A percentile compares a stretch with the other conserved stretches of the same genome.
These are phyloP conservation scores for Suillus brevipes DNA, from an alignment of 768 basidiomycete genomes.

Conservation along the genomic window DNA sequence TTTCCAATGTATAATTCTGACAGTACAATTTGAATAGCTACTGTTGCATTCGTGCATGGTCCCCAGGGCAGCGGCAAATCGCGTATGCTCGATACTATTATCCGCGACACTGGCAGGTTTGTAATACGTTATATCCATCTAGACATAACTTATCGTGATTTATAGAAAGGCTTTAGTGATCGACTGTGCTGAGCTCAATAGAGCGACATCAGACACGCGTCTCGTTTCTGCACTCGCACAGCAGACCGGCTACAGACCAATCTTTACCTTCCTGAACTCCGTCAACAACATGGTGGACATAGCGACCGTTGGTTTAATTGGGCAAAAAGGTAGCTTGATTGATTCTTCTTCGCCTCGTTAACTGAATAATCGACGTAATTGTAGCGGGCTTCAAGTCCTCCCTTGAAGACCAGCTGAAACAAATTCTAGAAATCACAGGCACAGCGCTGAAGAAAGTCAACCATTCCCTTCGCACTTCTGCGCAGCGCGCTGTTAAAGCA, in stretches of 20 bases:
- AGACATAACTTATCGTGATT: slow-evolving; percentile 1
- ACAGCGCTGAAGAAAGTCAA: slow-evolving; percentile 67
- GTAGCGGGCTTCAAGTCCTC: slow-evolving; percentile 82
- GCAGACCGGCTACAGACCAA: slow-evolving; percentile 88
- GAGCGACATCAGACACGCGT: slow-evolving; percentile 65
- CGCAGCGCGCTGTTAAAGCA: slow-evolving; percentile 39
- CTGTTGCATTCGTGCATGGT: slow-evolving; percentile 76
- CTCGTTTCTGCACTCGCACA: slow-evolving; percentile 67
- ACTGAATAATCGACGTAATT: neutral
- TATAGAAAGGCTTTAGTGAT: slow-evolving; percentile 71
- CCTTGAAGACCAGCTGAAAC: slow-evolving; percentile 77
- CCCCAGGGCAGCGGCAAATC: slow-evolving; percentile 84
- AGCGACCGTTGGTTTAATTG: slow-evolving; percentile 92
- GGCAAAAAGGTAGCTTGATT: slow-evolving; percentile 71
- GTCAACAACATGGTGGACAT: slow-evolving; percentile 84
- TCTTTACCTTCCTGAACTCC: slow-evolving; percentile 83
- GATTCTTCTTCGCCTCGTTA: neutral
- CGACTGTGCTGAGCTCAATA: slow-evolving; percentile 77
- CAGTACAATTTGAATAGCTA: slow-evolving; percentile 42
- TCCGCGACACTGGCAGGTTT: slow-evolving; percentile 56
- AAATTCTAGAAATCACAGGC: slow-evolving; percentile 79
- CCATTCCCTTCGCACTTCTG: slow-evolving; percentile 46
- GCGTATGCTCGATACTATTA: slow-evolving; percentile 52
- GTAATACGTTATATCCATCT: slow-evolving; percentile 8
- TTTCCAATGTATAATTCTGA: slow-evolving; percentile 8